Evolutionary conservation across 2,329 filamentous ascomycete genomes (phyloP).

Genomic region (Scleromitrula shiraiana): DNA sequence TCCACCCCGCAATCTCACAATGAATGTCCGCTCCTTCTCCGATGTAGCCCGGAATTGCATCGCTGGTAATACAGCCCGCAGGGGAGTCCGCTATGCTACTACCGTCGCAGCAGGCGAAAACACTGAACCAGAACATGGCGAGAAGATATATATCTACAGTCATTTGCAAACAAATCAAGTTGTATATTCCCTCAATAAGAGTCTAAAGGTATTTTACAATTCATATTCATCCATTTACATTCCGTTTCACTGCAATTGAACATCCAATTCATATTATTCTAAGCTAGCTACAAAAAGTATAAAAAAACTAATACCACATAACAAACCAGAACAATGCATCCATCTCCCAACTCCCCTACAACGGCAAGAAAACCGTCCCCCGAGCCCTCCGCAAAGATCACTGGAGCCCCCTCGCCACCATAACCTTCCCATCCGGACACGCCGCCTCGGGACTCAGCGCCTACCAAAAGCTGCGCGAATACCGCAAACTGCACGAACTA

Average conservation of each 20-base stretch:
- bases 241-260: neutral
- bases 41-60: constrained; percentile 9
- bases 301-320: neutral
- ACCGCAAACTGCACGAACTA: constrained; percentile 54
- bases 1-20: constrained; percentile 2
- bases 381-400: constrained; percentile 58
- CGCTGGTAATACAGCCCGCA: neutral
- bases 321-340: constrained; percentile 35
- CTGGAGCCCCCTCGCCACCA: constrained; percentile 53
- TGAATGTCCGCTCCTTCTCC: constrained; percentile 15
- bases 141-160: constrained; percentile 32
- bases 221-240: neutral
- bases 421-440: constrained; percentile 47
- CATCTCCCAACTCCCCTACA: constrained; percentile 53
- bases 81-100: constrained; percentile 13
- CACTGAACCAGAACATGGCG: constrained; percentile 26
- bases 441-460: constrained; percentile 49
- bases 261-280: too few relatives aligned
- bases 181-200: constrained; percentile 33
- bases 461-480: constrained; percentile 57
- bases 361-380: constrained; percentile 59
- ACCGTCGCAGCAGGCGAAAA: constrained; percentile 3
- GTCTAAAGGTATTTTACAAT: constrained; percentile 30
- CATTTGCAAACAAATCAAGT: constrained; percentile 34
- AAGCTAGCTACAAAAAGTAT: too few relatives aligned